Percentiles rank a stretch among this genome's conserved stretches.
phyloP scores from a whole-genome alignment of 345 rosid genomes.

The Citrus medica region DNA sequence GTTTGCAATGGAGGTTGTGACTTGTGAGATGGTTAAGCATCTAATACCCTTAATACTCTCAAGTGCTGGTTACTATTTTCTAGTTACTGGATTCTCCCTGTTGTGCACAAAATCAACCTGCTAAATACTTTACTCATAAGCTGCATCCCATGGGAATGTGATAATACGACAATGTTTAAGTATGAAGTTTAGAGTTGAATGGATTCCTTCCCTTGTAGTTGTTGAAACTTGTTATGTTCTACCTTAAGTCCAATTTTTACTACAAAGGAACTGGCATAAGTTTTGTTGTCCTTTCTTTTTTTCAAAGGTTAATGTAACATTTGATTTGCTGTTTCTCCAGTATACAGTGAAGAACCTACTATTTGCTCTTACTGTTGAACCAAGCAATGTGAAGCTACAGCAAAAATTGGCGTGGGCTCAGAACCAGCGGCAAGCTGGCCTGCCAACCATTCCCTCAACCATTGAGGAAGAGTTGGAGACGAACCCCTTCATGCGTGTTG shows the following conservation, averaged over 20 bases:
- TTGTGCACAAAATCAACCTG: background rate
- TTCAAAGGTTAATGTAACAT: background rate
- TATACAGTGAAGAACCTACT: conserved; percentile 91
- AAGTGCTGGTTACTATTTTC: background rate
- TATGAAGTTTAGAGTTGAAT: background rate
- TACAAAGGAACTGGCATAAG: background rate
- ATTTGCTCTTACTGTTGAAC: conserved; percentile 76
- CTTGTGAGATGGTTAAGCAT: background rate
- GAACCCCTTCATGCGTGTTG: conserved; percentile 81
- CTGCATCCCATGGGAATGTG: background rate
- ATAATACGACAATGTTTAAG: background rate
- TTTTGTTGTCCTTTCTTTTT: background rate
- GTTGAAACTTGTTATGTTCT: background rate
- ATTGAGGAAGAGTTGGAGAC: conserved; percentile 80
- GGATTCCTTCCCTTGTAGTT: background rate
- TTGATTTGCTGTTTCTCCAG: conserved; percentile 36
- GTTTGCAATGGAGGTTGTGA: background rate
- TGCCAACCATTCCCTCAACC: conserved; percentile 87
- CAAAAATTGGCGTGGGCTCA: conserved; percentile 83
- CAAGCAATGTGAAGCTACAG: conserved; percentile 59
- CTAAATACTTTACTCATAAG: background rate
- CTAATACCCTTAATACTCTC: background rate
- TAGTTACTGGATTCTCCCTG: background rate
- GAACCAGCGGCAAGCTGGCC: conserved; percentile 60
- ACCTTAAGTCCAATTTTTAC: background rate